phyloP scores from a whole-genome alignment of 306 rosid species.

The Spatholobus suberectus region DNA sequence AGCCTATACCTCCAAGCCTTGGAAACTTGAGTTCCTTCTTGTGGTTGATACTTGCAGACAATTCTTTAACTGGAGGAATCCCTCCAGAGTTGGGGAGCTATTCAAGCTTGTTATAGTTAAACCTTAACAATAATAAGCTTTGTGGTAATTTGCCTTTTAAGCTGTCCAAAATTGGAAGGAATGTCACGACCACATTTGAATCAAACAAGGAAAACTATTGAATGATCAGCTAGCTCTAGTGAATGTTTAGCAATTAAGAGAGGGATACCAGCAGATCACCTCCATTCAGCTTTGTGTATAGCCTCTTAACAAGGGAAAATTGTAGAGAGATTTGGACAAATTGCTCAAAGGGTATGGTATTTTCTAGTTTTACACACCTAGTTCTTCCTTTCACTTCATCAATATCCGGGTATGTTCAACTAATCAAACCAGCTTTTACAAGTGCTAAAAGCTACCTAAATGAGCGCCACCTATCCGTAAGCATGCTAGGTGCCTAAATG shows the following conservation, averaged over 20 bases:
- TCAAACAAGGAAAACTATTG: conserved; percentile 31
- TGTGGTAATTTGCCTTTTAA: conserved; percentile 69
- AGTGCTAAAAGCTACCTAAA: too few species aligned
- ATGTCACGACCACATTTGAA: conserved; percentile 65
- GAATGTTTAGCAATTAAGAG: conserved; percentile 87
- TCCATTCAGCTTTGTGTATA: conserved; percentile 82
- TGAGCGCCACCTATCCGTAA: too few species aligned
- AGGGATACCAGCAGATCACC: conserved; percentile 97
- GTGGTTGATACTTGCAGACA: too few species aligned
- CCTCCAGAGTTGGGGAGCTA: too few species aligned
- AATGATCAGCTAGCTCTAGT: conserved; percentile 67
- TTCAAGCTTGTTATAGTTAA: too few species aligned
- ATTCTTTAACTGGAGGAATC: too few species aligned
- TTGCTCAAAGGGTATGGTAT: conserved; percentile 76
- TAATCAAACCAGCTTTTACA: conserved; percentile 71
- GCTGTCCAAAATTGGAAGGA: conserved; percentile 64
- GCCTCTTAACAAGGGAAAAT: conserved; percentile 73
- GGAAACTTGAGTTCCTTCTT: too few species aligned
- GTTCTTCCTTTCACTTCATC: conserved; percentile 49
- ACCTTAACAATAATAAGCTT: conserved; percentile 76
- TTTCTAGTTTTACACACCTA: conserved; percentile 57
- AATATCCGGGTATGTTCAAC: conserved; percentile 84
- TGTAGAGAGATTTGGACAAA: conserved; percentile 75
- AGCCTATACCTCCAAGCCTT: too few species aligned
- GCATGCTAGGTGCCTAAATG: too few species aligned